A percentile compares a stretch with the other conserved stretches of the same genome.
These are phyloP conservation scores for Starmera stellimalicola DNA, from an alignment of 1,139 yeast species.

Conservation along the genomic window DNA sequence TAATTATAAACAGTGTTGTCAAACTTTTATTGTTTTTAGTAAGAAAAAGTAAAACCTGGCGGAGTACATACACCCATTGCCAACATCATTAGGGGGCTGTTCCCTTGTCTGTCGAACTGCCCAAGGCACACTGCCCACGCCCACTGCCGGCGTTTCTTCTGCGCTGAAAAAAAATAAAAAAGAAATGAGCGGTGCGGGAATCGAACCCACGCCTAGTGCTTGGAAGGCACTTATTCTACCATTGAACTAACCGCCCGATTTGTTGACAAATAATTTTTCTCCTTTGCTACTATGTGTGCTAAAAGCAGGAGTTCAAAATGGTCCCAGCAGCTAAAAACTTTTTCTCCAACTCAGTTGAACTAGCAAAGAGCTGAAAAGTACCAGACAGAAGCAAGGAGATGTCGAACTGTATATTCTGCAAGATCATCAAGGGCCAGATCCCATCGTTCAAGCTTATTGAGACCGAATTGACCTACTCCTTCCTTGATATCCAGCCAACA, in stretches of 20 bases:
- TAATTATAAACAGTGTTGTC: no score
- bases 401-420: conserved; percentile 74
- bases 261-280: background rate
- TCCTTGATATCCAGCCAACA: conserved; percentile 88
- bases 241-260: conserved; percentile 20
- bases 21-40: no score
- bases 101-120: no score
- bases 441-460: conserved; percentile 86
- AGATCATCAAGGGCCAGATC: conserved; percentile 80
- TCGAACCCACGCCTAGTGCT: conserved; percentile 24
- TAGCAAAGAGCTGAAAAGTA: background rate
- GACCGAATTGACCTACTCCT: conserved; percentile 70
- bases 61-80: no score
- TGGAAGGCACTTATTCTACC: conserved; percentile 24
- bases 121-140: no score
- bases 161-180: no score
- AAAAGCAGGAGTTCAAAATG: background rate
- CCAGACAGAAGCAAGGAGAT: conserved; percentile 16
- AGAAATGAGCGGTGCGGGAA: conserved; percentile 21
- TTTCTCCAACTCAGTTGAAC: background rate
- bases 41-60: no score
- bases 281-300: background rate
- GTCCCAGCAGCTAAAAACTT: background rate
- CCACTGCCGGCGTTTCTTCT: no score
- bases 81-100: no score